These are phyloP conservation scores for Ophioceras dolichostomum DNA, from an alignment of 2,329 filamentous ascomycete genomes.

Conservation along the genomic window DNA sequence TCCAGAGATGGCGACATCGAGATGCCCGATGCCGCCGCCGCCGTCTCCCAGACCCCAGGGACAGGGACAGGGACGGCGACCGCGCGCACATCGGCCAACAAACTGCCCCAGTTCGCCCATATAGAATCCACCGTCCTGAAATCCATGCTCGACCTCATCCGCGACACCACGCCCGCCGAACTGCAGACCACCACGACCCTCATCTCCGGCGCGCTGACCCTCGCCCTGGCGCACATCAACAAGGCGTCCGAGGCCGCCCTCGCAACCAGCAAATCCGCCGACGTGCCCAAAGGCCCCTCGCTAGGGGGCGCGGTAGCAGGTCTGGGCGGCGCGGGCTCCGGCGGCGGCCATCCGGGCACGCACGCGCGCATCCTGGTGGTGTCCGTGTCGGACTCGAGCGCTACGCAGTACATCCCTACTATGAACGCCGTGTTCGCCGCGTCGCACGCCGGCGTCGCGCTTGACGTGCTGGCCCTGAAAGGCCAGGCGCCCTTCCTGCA, in stretches of 20 bases:
- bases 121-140: slow-evolving; percentile 71
- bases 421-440: slow-evolving; percentile 99
- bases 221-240: slow-evolving; percentile 84
- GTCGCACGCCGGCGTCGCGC: slow-evolving; percentile 73
- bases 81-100: slow-evolving; percentile 52
- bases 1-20: slow-evolving; percentile 37
- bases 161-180: slow-evolving; percentile 50
- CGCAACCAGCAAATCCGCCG: slow-evolving; percentile 23
- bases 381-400: slow-evolving; percentile 73
- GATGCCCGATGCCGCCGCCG: slow-evolving; percentile 34
- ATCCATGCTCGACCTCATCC: slow-evolving; percentile 63
- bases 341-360: slow-evolving; percentile 32
- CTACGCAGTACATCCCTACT: slow-evolving; percentile 90
- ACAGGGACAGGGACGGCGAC: slow-evolving; percentile 11
- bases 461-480: slow-evolving; percentile 81
- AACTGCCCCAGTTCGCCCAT: slow-evolving; percentile 83
- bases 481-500: slow-evolving; percentile 87
- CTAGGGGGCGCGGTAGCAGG: slow-evolving; percentile 12
- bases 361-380: slow-evolving; percentile 80
- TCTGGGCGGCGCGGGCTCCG: slow-evolving; percentile 10
- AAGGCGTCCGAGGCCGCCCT: slow-evolving; percentile 59
- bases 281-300: slow-evolving; percentile 23
- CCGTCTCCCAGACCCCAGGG: slow-evolving; percentile 5
- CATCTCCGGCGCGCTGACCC: slow-evolving; percentile 80
- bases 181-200: slow-evolving; percentile 70